These are phyloP conservation scores for Pichia sp. DNA, from an alignment of 1,139 yeast genomes.

Conservation along the genomic window DNA sequence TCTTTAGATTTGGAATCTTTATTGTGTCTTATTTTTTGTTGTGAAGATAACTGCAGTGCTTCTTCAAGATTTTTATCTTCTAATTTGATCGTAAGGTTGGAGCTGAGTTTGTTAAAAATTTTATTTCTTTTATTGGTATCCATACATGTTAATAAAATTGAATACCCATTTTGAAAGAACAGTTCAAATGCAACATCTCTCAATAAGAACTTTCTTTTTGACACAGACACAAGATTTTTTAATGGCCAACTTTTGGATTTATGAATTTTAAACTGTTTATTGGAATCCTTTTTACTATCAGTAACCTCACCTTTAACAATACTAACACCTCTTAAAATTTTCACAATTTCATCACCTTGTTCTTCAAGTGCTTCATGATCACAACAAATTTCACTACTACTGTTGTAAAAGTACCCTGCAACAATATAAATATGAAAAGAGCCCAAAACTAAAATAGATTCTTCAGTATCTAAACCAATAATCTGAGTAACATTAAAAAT, in stretches of 20 bases:
- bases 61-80: conserved; percentile 48
- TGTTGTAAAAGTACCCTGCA: conserved; percentile 58
- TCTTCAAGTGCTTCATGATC: conserved; percentile 57
- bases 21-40: conserved; percentile 13
- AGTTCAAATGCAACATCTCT: conserved; percentile 76
- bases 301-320: conserved; percentile 9
- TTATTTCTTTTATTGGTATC: conserved; percentile 48
- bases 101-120: conserved; percentile 43
- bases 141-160: conserved; percentile 54
- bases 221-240: conserved; percentile 50
- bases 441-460: conserved; percentile 69
- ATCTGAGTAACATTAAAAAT: conserved; percentile 75
- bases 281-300: conserved; percentile 26
- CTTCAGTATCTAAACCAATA: conserved; percentile 65
- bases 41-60: conserved; percentile 44
- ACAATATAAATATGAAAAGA: conserved; percentile 56
- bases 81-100: conserved; percentile 40
- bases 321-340: conserved; percentile 41
- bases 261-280: conserved; percentile 28
- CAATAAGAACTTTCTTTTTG: conserved; percentile 66
- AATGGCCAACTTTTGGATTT: conserved; percentile 16
- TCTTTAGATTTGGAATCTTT: conserved; percentile 8
- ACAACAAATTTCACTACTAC: conserved; percentile 55
- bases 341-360: conserved; percentile 61
- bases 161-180: conserved; percentile 67